Conservation (phyloP, 352 stramenopile genomes). For the Achlya hypogyna region DNA sequence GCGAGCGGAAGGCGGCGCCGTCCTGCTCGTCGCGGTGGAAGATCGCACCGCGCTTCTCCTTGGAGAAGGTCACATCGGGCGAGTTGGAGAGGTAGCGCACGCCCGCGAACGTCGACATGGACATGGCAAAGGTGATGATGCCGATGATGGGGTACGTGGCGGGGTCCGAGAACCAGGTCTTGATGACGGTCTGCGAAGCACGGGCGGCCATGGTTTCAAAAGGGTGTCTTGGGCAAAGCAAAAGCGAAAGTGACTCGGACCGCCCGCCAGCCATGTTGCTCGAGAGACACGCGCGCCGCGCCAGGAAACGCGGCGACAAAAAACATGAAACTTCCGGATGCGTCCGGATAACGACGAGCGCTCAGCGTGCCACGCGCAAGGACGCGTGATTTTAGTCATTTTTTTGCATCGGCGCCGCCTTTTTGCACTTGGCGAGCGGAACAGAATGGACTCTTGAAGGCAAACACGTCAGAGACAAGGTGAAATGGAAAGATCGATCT, state of each 20-base stretch:
- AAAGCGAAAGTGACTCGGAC: background rate
- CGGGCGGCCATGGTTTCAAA: constrained; percentile 7
- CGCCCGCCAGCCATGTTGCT: background rate
- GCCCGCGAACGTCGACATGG: background rate
- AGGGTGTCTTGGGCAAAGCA: background rate
- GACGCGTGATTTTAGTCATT: background rate
- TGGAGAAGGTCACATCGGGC: constrained; percentile 4
- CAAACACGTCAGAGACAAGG: background rate
- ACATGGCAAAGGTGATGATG: constrained; percentile 1
- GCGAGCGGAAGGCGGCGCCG: background rate
- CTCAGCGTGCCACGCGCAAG: background rate
- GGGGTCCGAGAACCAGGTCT: constrained; percentile 18
- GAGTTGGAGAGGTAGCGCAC: constrained; percentile 4
- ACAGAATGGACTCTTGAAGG: background rate
- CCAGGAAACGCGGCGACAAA: background rate
- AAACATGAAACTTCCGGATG: background rate
- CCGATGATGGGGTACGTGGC: constrained; percentile 15
- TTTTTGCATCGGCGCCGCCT: too few species aligned
- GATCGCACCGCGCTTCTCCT: background rate
- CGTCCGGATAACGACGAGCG: background rate
- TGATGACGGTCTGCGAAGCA: background rate
- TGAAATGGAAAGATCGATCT: background rate
- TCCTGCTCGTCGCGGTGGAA: background rate
- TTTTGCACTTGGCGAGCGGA: background rate
- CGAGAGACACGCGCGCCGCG: background rate